Percentiles rank a stretch among this genome's conserved stretches.
Evolutionary conservation across 2,329 filamentous ascomycete species (phyloP).

Genomic region (Phoma herbarum): DNA sequence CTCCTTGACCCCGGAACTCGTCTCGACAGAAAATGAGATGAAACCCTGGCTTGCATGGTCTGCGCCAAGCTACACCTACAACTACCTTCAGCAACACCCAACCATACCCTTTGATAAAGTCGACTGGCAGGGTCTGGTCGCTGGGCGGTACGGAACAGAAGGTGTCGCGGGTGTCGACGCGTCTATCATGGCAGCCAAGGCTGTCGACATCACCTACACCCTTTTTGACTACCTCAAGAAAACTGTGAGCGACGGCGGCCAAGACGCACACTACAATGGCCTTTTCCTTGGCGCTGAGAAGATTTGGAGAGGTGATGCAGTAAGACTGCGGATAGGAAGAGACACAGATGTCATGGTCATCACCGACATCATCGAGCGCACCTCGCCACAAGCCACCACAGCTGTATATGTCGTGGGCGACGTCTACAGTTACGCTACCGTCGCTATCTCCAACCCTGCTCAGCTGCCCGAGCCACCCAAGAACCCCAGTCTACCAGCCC

Average conservation of each 20-base stretch:
- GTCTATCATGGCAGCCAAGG: constrained; percentile 65
- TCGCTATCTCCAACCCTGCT: constrained; percentile 35
- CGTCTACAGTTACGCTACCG: constrained; percentile 59
- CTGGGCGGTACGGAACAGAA: constrained; percentile 54
- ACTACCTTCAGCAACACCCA: constrained; percentile 52
- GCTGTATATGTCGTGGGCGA: constrained; percentile 59
- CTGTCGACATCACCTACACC: constrained; percentile 64
- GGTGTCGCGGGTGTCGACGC: constrained; percentile 64
- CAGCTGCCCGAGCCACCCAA: constrained; percentile 50
- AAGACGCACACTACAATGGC: constrained; percentile 61
- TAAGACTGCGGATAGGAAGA: constrained; percentile 59
- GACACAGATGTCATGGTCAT: constrained; percentile 61
- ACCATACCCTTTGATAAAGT: constrained; percentile 58
- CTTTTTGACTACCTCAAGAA: constrained; percentile 60
- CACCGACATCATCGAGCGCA: constrained; percentile 55
- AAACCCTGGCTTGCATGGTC: constrained; percentile 68
- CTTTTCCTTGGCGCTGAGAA: constrained; percentile 68
- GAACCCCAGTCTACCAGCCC: constrained; percentile 58
- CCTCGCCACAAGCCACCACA: constrained; percentile 29
- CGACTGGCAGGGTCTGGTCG: constrained; percentile 59
- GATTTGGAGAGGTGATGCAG: constrained; percentile 66
- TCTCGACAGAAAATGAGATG: constrained; percentile 56
- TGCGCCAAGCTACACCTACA: constrained; percentile 61
- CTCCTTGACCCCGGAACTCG: constrained; percentile 52
- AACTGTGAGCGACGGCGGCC: constrained; percentile 45